Evolutionary conservation across 257 asterid species (phyloP), one percentile per base, ranked within the genome.

Genomic region (Penstemon eatonii): DNA sequence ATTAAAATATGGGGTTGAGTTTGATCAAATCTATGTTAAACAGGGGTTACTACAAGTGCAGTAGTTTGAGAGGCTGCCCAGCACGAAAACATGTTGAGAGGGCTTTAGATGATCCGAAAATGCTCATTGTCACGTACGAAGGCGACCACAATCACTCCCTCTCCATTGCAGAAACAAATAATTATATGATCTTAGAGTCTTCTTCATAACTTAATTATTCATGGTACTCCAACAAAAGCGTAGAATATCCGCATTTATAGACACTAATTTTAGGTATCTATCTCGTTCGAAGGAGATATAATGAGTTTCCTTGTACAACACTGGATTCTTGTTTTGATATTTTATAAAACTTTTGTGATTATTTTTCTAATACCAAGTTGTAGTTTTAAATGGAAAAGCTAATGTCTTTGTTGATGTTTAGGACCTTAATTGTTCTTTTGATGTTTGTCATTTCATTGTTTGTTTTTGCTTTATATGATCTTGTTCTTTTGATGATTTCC

Each of bases 21-120:
- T 25, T 25, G 2, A 25, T 25, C 33, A 25, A 25, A 25, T 25
- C 33, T 25, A 25, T 25, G 33, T 25, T 25, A 25, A 25, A 25
- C 84, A 92, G 98, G 87, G 97, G 98, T 19, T 93, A 93, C 67
- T 93, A 93, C 92, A 93, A 90, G 82, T 93, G 98, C 78, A 90
- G 96, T 41, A 90, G 94, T 11, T 89, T 93, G 39, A 77, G 96
- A 76, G 97, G 98, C 0, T 92, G 98, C 67, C 97, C 96, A 3
- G 98, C 97, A 4, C 84, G 98, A 0, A 93, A 93, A 66, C 98
- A 93, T 59, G 97, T 93, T 0, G 98, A 93, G 83, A 82, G 95
- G 79, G 97, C 91, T 4, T 69, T 76, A 58, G 92, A 90, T 6
- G 95, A 93, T 80, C 94, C 97, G 4, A 63, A 89, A 0, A 90